These are phyloP conservation scores for Discostella pseudostelligera DNA, from an alignment of 108 stramenopile genomes.

Conservation along the genomic window DNA sequence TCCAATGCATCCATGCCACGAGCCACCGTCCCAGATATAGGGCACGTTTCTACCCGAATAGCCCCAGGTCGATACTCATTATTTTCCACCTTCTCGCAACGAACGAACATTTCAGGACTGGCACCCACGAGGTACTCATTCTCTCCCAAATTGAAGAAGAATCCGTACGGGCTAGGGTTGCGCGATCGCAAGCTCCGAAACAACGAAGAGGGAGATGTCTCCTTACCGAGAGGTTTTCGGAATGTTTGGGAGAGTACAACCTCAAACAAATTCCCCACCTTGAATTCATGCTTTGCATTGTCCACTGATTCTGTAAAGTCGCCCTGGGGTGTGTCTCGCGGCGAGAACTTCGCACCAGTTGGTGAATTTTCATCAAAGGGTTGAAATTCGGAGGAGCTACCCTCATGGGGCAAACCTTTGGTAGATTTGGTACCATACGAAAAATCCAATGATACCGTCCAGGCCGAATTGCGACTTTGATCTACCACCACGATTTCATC, in stretches of 20 bases:
- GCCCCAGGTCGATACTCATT: constrained; percentile 83
- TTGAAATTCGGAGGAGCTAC: constrained; percentile 42
- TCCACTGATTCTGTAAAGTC: constrained; percentile 89
- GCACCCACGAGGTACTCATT: constrained; percentile 97
- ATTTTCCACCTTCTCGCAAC: constrained; percentile 85
- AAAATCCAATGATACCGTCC: constrained; percentile 93
- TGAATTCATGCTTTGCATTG: constrained; percentile 90
- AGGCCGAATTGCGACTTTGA: constrained; percentile 89
- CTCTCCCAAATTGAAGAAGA: constrained; percentile 93
- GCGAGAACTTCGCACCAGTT: constrained; percentile 43
- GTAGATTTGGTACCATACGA: constrained; percentile 75
- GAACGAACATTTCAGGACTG: constrained; percentile 98
- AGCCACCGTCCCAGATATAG: constrained; percentile 98
- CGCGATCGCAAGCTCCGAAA: constrained; percentile 86
- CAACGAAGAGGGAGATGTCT: constrained; percentile 73
- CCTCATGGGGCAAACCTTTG: constrained; percentile 75
- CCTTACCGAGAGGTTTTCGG: constrained; percentile 64
- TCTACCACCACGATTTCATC: constrained; percentile 94
- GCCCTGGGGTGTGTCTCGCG: constrained; percentile 80
- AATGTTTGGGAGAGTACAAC: constrained; percentile 96
- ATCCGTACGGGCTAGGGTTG: constrained; percentile 97
- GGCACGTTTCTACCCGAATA: constrained; percentile 96
- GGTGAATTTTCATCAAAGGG: constrained; percentile 58
- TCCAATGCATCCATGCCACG: constrained; percentile 97
- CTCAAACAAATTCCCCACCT: constrained; percentile 95